Conservation (phyloP, 768 basidiomycete genomes). For the Calocera cornea region DNA sequence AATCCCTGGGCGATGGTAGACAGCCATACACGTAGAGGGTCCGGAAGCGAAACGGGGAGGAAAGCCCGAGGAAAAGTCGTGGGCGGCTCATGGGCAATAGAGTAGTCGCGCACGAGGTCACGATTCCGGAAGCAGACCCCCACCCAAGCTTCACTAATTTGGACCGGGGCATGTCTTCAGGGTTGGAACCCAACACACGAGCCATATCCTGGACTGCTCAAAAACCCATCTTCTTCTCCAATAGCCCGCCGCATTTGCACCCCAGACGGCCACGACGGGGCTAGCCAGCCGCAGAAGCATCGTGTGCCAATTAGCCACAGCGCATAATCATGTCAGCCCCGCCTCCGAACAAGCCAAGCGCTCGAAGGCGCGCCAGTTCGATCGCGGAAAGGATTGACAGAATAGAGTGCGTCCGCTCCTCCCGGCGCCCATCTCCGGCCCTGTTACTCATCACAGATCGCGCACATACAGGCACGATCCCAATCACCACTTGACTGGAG, state of each 20-base stretch:
- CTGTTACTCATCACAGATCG: not conserved
- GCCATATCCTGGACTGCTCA: not conserved
- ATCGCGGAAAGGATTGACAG: not conserved
- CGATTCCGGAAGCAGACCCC: constrained; percentile 4
- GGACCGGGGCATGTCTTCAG: not conserved
- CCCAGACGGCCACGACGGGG: not conserved
- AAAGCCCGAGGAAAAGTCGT: too few species aligned
- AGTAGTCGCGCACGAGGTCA: not conserved
- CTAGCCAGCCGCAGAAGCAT: not conserved
- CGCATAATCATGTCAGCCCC: not conserved
- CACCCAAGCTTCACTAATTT: not conserved
- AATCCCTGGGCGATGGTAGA: too few species aligned
- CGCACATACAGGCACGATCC: constrained; percentile 34
- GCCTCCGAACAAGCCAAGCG: not conserved
- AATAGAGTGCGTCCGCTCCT: not conserved
- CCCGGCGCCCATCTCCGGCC: not conserved
- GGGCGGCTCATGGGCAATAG: too few species aligned
- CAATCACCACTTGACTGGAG: constrained; percentile 46
- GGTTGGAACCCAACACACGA: not conserved
- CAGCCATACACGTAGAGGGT: too few species aligned
- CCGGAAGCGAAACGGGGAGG: too few species aligned
- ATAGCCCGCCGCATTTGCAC: not conserved
- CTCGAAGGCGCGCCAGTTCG: not conserved
- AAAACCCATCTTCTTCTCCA: not conserved
- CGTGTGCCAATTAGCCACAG: not conserved